Evolutionary conservation across 2,329 filamentous ascomycete genomes (phyloP).

Genomic region (Lachnellula occidentalis): DNA sequence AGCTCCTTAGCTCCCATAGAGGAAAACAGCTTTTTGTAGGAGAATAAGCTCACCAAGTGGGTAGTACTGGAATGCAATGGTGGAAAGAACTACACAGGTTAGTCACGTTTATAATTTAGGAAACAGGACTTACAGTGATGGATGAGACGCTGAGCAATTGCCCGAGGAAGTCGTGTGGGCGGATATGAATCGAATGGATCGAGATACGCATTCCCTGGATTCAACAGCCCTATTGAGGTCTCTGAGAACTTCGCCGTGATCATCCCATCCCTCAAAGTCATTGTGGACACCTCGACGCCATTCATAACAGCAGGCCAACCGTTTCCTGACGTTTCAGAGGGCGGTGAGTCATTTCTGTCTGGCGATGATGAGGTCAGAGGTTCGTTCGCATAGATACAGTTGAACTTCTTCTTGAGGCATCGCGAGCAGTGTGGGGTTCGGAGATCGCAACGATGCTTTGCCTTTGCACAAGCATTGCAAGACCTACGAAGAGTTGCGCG

Average conservation of each 20-base stretch:
- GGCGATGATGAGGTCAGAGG: conserved; percentile 34
- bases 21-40: too few relatives aligned
- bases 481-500: conserved; percentile 51
- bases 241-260: too few relatives aligned
- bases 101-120: neutral
- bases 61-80: conserved; percentile 56
- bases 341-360: neutral
- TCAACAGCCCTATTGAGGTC: too few relatives aligned
- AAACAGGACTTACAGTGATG: conserved; percentile 42
- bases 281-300: neutral
- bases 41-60: conserved; percentile 27
- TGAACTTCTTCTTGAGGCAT: conserved; percentile 43
- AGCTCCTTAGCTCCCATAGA: too few relatives aligned
- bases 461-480: conserved; percentile 49
- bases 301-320: neutral
- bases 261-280: conserved; percentile 24
- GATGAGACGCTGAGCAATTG: conserved; percentile 50
- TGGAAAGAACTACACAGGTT: conserved; percentile 43
- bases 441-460: conserved; percentile 52
- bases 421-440: conserved; percentile 49
- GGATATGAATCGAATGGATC: conserved; percentile 56
- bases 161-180: conserved; percentile 43
- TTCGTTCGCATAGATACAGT: conserved; percentile 50
- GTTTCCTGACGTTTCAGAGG: neutral
- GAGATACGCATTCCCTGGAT: conserved; percentile 29